Conservation (phyloP, 2,329 filamentous ascomycete species). For the Neodidymelliopsis sp. region DNA sequence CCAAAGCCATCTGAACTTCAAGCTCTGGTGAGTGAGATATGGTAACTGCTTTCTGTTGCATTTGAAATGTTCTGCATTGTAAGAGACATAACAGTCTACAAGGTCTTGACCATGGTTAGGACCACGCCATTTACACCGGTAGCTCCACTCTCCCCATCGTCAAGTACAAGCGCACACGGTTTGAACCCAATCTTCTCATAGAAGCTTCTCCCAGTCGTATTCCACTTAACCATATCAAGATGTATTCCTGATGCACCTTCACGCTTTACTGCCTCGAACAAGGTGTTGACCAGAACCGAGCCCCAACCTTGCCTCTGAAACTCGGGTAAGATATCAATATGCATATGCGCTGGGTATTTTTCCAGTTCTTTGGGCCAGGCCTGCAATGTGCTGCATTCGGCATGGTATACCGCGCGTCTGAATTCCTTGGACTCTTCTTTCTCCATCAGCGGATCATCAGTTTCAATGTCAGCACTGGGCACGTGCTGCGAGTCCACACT, state of each 20-base stretch:
- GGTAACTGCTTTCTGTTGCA: no score
- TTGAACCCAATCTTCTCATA: constrained; percentile 39
- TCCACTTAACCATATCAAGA: constrained; percentile 46
- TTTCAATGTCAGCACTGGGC: constrained; percentile 19
- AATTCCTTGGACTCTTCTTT: constrained; percentile 25
- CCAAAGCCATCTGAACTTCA: no score
- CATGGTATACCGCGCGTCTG: constrained; percentile 28
- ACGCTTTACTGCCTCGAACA: constrained; percentile 31
- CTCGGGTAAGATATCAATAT: constrained; percentile 47
- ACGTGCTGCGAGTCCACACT: constrained; percentile 29
- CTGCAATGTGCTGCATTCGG: constrained; percentile 35
- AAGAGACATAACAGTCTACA: no score
- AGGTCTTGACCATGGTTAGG: constrained; percentile 32
- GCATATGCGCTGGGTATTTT: constrained; percentile 48
- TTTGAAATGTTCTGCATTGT: no score
- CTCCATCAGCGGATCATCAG: constrained; percentile 25
- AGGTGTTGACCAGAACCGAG: constrained; percentile 32
- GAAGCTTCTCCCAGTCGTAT: constrained; percentile 37
- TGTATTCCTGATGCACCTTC: constrained; percentile 43
- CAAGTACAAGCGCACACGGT: constrained; percentile 33
- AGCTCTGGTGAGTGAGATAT: no score
- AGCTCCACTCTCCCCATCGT: constrained; percentile 37
- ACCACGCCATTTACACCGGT: constrained; percentile 32
- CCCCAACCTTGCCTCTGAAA: constrained; percentile 47
- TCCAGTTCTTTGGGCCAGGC: constrained; percentile 25